Evolutionary conservation across 768 basidiomycete species (phyloP).

Genomic region (Podaxis sp.): DNA sequence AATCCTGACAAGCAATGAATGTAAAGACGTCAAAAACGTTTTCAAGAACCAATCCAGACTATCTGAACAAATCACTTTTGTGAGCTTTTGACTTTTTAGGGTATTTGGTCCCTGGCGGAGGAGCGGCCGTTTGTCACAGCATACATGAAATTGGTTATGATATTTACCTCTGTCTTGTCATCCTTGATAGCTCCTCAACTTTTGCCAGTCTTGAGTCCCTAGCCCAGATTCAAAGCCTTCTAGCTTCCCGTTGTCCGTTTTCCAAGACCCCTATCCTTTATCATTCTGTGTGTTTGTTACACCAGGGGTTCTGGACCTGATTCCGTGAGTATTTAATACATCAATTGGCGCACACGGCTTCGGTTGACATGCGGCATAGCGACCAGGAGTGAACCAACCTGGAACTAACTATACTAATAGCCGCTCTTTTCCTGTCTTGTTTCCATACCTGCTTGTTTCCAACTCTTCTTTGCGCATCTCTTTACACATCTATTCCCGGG

Average conservation of each 20-base stretch:
- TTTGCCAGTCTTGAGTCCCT: neutral
- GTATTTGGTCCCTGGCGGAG: neutral
- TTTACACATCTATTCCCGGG: neutral
- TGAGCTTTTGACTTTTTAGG: slow-evolving; percentile 5
- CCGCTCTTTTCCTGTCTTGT: neutral
- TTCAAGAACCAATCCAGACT: neutral
- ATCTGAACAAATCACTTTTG: neutral
- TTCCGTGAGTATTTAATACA: slow-evolving; percentile 1
- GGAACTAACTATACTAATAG: neutral
- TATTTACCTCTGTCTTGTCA: neutral
- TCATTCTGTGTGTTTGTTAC: neutral
- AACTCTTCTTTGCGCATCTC: neutral
- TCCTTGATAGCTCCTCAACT: neutral
- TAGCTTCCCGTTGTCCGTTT: neutral
- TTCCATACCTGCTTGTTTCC: neutral
- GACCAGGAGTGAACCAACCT: slow-evolving; percentile 4
- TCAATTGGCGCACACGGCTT: neutral
- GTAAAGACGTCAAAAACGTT: neutral
- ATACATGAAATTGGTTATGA: neutral
- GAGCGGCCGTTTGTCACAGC: neutral
- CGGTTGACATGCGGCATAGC: slow-evolving; percentile 10
- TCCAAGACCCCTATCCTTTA: neutral
- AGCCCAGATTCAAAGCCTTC: neutral
- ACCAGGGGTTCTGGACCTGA: slow-evolving; percentile 3
- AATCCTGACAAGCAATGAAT: neutral